These are phyloP conservation scores for Kodamaea fungicola DNA, from an alignment of 1,139 yeast species.

Conservation along the genomic window DNA sequence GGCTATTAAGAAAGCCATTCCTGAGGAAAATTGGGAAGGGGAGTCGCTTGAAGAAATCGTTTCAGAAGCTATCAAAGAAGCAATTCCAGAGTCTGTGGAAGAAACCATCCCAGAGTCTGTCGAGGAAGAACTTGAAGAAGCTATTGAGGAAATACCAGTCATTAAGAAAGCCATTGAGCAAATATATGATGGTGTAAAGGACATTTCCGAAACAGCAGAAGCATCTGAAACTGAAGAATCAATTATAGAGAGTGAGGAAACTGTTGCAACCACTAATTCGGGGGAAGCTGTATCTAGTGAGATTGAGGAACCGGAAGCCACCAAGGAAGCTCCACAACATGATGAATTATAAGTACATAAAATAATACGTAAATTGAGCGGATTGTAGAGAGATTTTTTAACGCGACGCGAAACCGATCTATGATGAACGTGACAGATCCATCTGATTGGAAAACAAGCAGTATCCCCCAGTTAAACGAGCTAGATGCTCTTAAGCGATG, in stretches of 20 bases:
- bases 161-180: background rate
- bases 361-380: background rate
- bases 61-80: conserved; percentile 2
- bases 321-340: conserved; percentile 10
- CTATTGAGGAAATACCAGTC: conserved; percentile 4
- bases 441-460: conserved; percentile 59
- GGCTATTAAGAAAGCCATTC: conserved; percentile 5
- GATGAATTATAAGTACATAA: conserved; percentile 17
- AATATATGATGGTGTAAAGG: too few relatives aligned
- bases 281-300: too few relatives aligned
- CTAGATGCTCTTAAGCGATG: conserved; percentile 77
- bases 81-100: background rate
- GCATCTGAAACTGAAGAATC: background rate
- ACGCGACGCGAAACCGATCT: conserved; percentile 11
- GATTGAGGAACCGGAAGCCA: conserved; percentile 4
- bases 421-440: conserved; percentile 52
- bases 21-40: conserved; percentile 4
- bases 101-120: background rate
- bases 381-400: background rate
- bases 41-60: background rate
- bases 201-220: too few relatives aligned
- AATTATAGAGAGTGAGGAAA: background rate
- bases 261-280: too few relatives aligned
- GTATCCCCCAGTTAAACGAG: conserved; percentile 53
- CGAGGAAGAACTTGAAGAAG: conserved; percentile 1